These are phyloP conservation scores for Ogataea thermomethanolica DNA, from an alignment of 805 yeast species.

Conservation along the genomic window DNA sequence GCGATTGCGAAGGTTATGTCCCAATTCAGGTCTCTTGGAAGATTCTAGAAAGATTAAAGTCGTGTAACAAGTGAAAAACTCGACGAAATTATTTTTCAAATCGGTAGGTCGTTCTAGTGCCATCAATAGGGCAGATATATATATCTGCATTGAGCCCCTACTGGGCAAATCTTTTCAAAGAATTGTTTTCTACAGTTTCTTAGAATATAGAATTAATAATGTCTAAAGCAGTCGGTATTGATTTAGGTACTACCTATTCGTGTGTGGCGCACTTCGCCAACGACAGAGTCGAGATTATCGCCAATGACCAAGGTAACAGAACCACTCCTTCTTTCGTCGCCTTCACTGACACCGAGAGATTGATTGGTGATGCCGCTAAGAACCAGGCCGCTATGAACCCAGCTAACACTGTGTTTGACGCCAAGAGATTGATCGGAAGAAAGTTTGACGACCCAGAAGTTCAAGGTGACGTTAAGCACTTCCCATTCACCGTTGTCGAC, in stretches of 20 bases:
- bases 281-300: conserved; percentile 91
- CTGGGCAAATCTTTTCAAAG: conserved; percentile 8
- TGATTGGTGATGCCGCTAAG: conserved; percentile 81
- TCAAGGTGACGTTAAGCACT: conserved; percentile 86
- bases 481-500: conserved; percentile 76
- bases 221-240: conserved; percentile 65
- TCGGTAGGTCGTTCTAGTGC: conserved; percentile 9
- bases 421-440: conserved; percentile 79
- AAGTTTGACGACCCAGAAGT: conserved; percentile 73
- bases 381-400: conserved; percentile 81
- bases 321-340: conserved; percentile 81
- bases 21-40: conserved; percentile 8
- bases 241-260: conserved; percentile 86
- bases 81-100: conserved; percentile 9
- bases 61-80: conserved; percentile 15
- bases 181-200: conserved; percentile 10
- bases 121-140: conserved; percentile 8
- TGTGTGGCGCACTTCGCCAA: conserved; percentile 94
- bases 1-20: not conserved
- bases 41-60: conserved; percentile 18
- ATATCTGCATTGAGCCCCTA: conserved; percentile 5
- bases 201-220: conserved; percentile 24
- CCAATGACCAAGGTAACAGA: conserved; percentile 85
- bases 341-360: conserved; percentile 73
- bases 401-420: conserved; percentile 74